Conservation (phyloP, 164 flowering plant species). For the Vitis rotundifolia region DNA sequence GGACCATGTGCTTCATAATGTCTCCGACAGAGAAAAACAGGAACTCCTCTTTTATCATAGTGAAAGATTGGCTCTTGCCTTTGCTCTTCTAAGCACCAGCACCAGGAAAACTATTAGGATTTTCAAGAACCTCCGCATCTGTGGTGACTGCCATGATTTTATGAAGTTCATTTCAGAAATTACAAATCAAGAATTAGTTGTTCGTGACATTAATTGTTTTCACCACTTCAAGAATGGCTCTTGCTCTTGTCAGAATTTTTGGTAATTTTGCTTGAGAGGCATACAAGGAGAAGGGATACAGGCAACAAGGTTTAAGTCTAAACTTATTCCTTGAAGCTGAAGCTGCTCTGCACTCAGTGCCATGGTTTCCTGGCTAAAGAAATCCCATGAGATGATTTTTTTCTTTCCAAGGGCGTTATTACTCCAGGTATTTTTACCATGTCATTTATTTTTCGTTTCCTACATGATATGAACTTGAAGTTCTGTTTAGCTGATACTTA, state of each 20-base stretch:
- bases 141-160: constrained; percentile 50
- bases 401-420: too few species aligned
- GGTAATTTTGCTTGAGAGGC: constrained; percentile 27
- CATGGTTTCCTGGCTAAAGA: too few species aligned
- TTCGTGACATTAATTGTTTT: constrained; percentile 45
- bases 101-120: constrained; percentile 33
- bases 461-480: too few species aligned
- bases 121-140: constrained; percentile 48
- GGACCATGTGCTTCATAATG: constrained; percentile 44
- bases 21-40: constrained; percentile 34
- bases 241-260: constrained; percentile 56
- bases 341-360: too few species aligned
- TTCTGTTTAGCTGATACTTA: too few species aligned
- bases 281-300: neutral
- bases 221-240: constrained; percentile 49
- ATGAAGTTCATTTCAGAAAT: constrained; percentile 45
- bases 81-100: constrained; percentile 38
- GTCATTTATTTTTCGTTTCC: too few species aligned
- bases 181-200: constrained; percentile 38
- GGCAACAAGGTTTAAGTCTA: neutral
- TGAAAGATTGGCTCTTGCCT: constrained; percentile 58
- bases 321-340: neutral
- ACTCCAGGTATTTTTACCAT: too few species aligned
- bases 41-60: constrained; percentile 49
- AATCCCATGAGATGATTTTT: too few species aligned